Evolutionary conservation across 441 rosid species (phyloP).

Genomic region (Populus trichocarpa): DNA sequence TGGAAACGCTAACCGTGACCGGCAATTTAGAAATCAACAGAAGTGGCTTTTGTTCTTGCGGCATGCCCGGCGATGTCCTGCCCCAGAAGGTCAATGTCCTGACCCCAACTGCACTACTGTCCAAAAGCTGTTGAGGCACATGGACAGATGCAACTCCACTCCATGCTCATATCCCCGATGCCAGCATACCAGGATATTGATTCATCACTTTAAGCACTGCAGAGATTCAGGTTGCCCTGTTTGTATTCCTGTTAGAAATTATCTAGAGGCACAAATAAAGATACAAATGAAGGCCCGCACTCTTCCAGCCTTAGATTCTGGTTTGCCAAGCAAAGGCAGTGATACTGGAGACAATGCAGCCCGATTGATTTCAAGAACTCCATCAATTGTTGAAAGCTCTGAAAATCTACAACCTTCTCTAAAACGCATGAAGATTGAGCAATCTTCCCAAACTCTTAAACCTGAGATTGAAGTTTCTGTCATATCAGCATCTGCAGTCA

Average conservation of each 20-base stretch:
- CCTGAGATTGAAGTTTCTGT: slow-evolving; percentile 50
- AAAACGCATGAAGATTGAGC: slow-evolving; percentile 91
- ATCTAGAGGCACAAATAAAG: slow-evolving; percentile 52
- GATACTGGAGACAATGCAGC: slow-evolving; percentile 45
- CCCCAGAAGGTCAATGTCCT: slow-evolving; percentile 89
- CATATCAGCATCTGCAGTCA: slow-evolving; percentile 36
- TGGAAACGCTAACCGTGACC: slow-evolving; percentile 62
- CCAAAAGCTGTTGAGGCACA: slow-evolving; percentile 76
- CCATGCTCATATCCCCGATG: slow-evolving; percentile 86
- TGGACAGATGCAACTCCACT: slow-evolving; percentile 62
- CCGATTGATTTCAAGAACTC: slow-evolving; percentile 39
- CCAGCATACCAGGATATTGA: slow-evolving; percentile 65
- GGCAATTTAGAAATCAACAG: slow-evolving; percentile 74
- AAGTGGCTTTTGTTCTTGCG: slow-evolving; percentile 91
- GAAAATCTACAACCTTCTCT: slow-evolving; percentile 73
- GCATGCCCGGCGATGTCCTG: slow-evolving; percentile 88
- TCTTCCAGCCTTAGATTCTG: slow-evolving; percentile 41
- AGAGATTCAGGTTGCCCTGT: slow-evolving; percentile 81
- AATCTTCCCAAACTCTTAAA: slow-evolving; percentile 46
- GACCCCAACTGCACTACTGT: slow-evolving; percentile 63
- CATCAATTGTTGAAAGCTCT: slow-evolving; percentile 42
- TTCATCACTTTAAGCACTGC: slow-evolving; percentile 72
- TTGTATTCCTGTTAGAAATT: slow-evolving; percentile 83
- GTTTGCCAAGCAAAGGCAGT: slow-evolving; percentile 42
- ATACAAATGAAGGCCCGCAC: slow-evolving; percentile 50